Base-by-base conservation (phyloP, 2,329 filamentous ascomycete genomes). In the Ophiostoma fasciatum region DNA sequence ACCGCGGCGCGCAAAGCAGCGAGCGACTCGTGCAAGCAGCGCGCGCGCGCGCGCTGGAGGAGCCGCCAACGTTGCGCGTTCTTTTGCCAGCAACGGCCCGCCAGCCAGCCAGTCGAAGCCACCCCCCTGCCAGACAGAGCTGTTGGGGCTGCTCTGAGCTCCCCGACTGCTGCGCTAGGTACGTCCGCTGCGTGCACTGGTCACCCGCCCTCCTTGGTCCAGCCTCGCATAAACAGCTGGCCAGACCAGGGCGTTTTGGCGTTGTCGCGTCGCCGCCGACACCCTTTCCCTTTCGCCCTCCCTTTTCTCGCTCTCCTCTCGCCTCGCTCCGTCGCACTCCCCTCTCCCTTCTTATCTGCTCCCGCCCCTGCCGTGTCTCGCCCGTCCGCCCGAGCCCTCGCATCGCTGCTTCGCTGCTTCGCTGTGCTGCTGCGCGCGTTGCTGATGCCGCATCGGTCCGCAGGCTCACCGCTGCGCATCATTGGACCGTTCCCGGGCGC, bases 211-310 rank as follows among this genome's bases (percentile, higher is more conserved):
- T 21, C 32, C 32, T 37, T 29, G 32, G 30, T 26, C 41, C 38
- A 42, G 41, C 41, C 41, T 42, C 41, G 38, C 41, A 42, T 42
- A 42, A 42, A 42, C 41, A 40, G 32, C 32, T 27, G 23, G 27
- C 19, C 29, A n/a, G 32, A 32, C 25, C 26, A 40, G 29, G 41
- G 38, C 22, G 37, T 40, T 35, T 42, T 38, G 38, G 38, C 35
- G 38, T 37, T 34, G 37, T 40, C 38, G 38, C 38, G 37, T 40
- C 37, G 35, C 35, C 21, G 29, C 12, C 23, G 10, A n/a, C 28
- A n/a, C n/a, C n/a, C n/a, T n/a, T n/a, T n/a, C n/a, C n/a, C n/a
- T n/a, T n/a, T n/a, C n/a, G n/a, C n/a, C n/a, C n/a, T n/a, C n/a
- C n/a, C n/a, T n/a, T n/a, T n/a, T n/a, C n/a, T n/a, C n/a, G n/a